Percentiles rank a stretch among this genome's conserved stretches.
These are phyloP conservation scores for Trichoderma guizhouense DNA, from an alignment of 2,329 filamentous ascomycete species.

Conservation along the genomic window DNA sequence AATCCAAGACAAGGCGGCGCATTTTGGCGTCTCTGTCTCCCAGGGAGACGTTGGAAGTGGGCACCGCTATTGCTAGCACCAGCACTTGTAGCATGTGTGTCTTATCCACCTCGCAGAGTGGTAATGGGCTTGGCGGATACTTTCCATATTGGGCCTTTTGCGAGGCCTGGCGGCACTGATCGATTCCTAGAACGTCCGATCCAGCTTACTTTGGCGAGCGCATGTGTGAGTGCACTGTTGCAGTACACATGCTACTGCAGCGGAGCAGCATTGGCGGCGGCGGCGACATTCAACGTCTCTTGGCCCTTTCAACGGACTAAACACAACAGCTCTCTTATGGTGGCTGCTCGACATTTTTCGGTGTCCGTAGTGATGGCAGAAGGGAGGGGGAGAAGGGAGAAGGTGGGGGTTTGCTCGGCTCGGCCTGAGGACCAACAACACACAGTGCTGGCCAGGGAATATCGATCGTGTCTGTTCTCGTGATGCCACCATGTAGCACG, in stretches of 20 bases:
- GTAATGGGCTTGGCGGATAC: not conserved
- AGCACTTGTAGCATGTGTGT: not conserved
- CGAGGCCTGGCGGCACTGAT: not conserved
- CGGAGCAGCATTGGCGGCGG: not conserved
- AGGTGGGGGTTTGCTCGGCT: not conserved
- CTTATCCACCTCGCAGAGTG: constrained; percentile 11
- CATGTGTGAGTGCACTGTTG: not conserved
- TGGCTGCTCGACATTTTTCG: not conserved
- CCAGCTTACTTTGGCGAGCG: constrained; percentile 3
- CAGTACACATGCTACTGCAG: not conserved
- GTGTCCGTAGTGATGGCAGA: not conserved
- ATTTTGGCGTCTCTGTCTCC: not conserved
- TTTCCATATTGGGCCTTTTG: constrained; percentile 7
- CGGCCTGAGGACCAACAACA: not conserved
- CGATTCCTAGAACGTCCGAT: constrained; percentile 13
- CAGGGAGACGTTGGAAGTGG: not conserved
- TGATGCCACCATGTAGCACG: constrained; percentile 11
- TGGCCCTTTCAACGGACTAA: not conserved
- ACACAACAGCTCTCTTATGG: not conserved
- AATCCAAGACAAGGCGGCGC: not conserved
- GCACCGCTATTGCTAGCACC: not conserved
- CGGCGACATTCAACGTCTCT: not conserved
- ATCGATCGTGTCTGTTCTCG: not conserved
- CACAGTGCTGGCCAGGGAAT: not conserved
- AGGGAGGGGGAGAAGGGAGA: not conserved